Evolutionary conservation across 345 rosid genomes (phyloP), one percentile per base, ranked within the genome.

Genomic region (Corchorus capsularis): DNA sequence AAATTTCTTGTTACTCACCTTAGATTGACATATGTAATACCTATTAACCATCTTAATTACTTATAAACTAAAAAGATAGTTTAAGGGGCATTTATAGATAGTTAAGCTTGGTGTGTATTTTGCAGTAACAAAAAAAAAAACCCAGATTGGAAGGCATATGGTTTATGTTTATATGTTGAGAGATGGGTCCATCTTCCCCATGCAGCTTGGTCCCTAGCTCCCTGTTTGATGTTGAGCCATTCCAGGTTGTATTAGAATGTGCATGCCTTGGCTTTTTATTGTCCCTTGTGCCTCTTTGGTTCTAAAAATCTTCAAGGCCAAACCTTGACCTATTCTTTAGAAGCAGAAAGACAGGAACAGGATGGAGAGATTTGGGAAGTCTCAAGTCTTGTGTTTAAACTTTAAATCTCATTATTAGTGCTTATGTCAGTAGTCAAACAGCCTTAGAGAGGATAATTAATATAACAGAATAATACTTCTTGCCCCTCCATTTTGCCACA

Each of bases 311-410:
- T 39, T 39, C 43, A 39, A 39, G 43, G 43, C 43, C 43, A 39
- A 39, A 39, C 6, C 43, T 39, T 90, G 89, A 79, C 5, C 19
- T 56, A 39, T n/a, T 55, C 15, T 13, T 8, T 10, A 50, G 17
- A 50, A 50, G 15, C 3, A 50, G 17, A 50, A 50, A 50, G 10
- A 50, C 13, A 15, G 17, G 17, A 27, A 27, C 27, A 27, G 0
- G 27, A 27, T 27, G 27, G 27, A 27, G 27, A 27, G 27, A 50
- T 50, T 50, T 39, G 43, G 43, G 43, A 12, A 27, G 27, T 27
- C 27, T 27, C 27, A 27, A 27, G 27, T 27, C 27, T 27, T 27
- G 27, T 27, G 27, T 27, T 27, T 27, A 27, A 27, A 27, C 27
- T 27, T 27, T 27, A 27, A 27, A 27, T 27, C 27, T 27, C 27